Base-by-base conservation (phyloP, 176 grass and related monocot species). In the Ampelocalamus luodianensis region DNA sequence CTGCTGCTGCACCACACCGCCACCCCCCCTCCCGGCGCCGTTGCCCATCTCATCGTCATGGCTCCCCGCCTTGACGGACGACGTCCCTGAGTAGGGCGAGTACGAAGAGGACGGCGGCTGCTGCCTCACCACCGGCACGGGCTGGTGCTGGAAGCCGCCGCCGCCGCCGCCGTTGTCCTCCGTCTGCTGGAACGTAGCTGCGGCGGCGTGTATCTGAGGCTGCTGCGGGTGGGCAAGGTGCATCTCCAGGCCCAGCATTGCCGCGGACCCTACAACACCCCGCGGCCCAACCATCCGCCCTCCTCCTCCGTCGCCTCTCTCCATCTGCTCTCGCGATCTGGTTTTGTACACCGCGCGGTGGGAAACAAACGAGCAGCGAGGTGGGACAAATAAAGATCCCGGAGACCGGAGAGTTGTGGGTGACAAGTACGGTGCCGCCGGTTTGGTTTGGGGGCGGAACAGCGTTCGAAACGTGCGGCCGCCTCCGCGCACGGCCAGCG, bases 1-100 rank as follows among this genome's bases (percentile, higher is more conserved):
- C 71, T 44, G 90, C 56, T 77, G 56, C 38, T 44, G 53, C 90
- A 5, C 34, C 17, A 10, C 85, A 38, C n/a, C 81, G 4, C 53
- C 84, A 42, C 18, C 68, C 29, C 14, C 61, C 29, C 69, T 78
- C 20, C 20, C 74, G 39, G 44, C 72, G 45, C 74, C 82, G 85
- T 80, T 76, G 39, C 77, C 82, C 72, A 79, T 84, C 40, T 88
- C 88, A 27, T 93, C 88, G 39, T 90, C 83, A 48, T 87, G 86
- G 24, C 77, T 72, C 15, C 49, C 51, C 63, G 15, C 48, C 48
- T 23, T 65, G 49, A 76, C 54, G 22, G 88, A 65, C 8, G 79
- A 46, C 37, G 88, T 15, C 44, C 72, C 66, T 24, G 83, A 82
- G 66, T 86, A 86, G 1, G 66, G 79, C 65, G 78, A 76, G 71